Evolutionary conservation across 306 rosid genomes (phyloP).

Genomic region (Trifolium pratense): DNA sequence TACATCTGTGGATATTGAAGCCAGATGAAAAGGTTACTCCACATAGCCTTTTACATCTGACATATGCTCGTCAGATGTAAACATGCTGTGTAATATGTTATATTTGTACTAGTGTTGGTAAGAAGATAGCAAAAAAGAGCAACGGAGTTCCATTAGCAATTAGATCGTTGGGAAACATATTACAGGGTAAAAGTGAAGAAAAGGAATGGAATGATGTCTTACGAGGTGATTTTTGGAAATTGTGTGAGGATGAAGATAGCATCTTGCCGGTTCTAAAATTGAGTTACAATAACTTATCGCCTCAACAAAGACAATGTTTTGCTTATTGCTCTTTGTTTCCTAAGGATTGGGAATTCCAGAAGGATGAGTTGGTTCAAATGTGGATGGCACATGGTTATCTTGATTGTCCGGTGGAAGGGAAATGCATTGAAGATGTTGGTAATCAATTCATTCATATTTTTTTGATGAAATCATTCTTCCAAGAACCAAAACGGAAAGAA

Average conservation of each 20-base stretch:
- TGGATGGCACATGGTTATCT: not conserved
- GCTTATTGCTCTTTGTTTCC: not conserved
- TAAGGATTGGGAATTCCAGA: not conserved
- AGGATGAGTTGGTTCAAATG: not conserved
- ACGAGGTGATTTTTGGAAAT: not conserved
- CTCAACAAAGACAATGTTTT: not conserved
- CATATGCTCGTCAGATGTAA: too few species aligned
- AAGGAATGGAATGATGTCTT: not conserved
- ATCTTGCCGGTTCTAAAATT: not conserved
- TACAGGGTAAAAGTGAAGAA: not conserved
- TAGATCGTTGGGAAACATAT: not conserved
- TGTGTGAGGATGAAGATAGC: not conserved
- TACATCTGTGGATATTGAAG: too few species aligned
- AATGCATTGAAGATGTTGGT: conserved; percentile 4
- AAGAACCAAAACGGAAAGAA: not conserved
- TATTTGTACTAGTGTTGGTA: too few species aligned
- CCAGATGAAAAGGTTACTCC: too few species aligned
- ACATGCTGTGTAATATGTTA: too few species aligned
- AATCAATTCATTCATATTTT: not conserved
- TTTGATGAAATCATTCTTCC: conserved; percentile 23
- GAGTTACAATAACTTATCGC: not conserved
- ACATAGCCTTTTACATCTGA: too few species aligned
- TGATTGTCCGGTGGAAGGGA: not conserved
- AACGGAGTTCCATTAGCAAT: not conserved
- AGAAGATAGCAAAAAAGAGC: not conserved